Evolutionary conservation across 805 yeast genomes (phyloP), one percentile per base, ranked within the genome.

Genomic region (Pichia membranifaciens): DNA sequence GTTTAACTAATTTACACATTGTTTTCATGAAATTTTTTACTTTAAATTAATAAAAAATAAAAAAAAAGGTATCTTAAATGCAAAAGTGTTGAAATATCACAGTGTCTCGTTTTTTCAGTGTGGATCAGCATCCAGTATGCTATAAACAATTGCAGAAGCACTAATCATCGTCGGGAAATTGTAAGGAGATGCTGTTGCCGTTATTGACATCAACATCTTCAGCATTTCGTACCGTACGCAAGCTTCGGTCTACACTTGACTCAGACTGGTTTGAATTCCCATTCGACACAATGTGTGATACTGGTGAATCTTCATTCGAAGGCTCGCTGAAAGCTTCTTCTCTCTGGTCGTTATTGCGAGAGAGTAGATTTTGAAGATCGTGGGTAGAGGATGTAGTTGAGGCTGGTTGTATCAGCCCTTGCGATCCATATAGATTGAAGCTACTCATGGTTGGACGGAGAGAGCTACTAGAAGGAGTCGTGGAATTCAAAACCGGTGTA

Each of bases 401-500:
- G 15, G 41, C 23, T 7, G 44, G 16, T 35, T 10, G 35, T 6
- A 51, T 13, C 25, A 52, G 38, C 9, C 45, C 43, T 21, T 51
- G 54, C 2, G 54, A 46, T 29, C 55, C 55, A 44, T 52, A 52
- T 7, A 52, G 33, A 6, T 50, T 50, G 23, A 52, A 52, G 13
- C 47, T 50, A 16, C 53, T 50, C 35, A 52, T 21, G n/a, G 39
- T 49, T 25, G 51, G 53, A 12, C 51, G 43, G 10, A 52, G 37
- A 4, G 50, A 28, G 6, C 49, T 38, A 1, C 46, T 35, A 22
- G 52, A 42, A 17, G 44, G 43, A 6, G 41, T 37, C 4, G 64
- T 37, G 5, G 64, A 53, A 16, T 54, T 22, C 10, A 54, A 28
- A 17, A 58, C 53, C 1, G 65, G 65, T 5, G 65, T 59, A 41